phyloP scores from a whole-genome alignment of 768 basidiomycete genomes.

The Lyophyllum atratum region DNA sequence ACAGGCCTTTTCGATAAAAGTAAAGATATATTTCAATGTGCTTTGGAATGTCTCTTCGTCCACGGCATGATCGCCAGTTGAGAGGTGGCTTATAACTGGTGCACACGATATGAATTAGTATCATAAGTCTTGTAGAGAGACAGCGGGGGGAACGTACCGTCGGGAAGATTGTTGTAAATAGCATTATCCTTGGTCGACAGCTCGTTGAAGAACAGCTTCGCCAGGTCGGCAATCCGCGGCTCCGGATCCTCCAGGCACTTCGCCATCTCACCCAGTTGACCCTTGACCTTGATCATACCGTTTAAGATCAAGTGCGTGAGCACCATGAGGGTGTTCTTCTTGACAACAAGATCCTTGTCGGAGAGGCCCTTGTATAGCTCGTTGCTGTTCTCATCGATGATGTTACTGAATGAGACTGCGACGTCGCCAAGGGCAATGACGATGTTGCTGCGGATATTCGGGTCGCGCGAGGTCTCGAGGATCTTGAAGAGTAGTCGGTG shows the following conservation, averaged over 20 bases:
- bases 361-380: constrained; percentile 93
- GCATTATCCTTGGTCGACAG: constrained; percentile 97
- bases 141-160: constrained; percentile 54
- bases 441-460: constrained; percentile 92
- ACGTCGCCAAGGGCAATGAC: constrained; percentile 98
- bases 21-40: constrained; percentile 94
- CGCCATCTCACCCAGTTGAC: constrained; percentile 99
- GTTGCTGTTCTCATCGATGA: constrained; percentile 96
- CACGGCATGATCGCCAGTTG: constrained; percentile 87
- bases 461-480: constrained; percentile 87
- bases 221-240: constrained; percentile 83
- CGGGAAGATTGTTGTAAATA: constrained; percentile 97
- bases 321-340: constrained; percentile 99
- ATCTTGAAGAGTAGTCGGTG: constrained; percentile 91
- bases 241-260: constrained; percentile 96
- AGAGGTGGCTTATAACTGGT: constrained; percentile 91
- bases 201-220: constrained; percentile 98
- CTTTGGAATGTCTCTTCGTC: constrained; percentile 91
- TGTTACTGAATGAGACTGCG: constrained; percentile 95
- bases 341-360: constrained; percentile 84
- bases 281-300: constrained; percentile 99
- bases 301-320: constrained; percentile 95
- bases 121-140: background rate
- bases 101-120: constrained; percentile 3
- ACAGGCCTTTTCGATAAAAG: constrained; percentile 92